Percentiles rank a stretch among this genome's conserved stretches.
Conservation (phyloP, 2,329 filamentous ascomycete species). For the Fusarium sarcochroum region DNA sequence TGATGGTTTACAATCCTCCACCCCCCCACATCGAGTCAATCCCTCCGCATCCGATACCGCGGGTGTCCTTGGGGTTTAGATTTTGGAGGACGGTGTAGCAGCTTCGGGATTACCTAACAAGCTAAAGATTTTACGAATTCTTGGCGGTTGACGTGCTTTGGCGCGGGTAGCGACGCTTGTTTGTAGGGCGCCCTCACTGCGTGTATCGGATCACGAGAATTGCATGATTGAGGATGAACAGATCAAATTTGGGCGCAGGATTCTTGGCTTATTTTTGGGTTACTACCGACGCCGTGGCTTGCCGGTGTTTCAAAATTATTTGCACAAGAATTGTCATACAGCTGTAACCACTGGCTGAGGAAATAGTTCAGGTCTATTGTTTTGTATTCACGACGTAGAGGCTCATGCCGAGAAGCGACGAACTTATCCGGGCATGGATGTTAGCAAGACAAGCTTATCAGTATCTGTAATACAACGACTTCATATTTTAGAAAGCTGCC, state of each 20-base stretch:
- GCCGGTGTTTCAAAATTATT: not conserved
- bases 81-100: not conserved
- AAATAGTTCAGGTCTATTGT: not conserved
- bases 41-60: conserved; percentile 33
- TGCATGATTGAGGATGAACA: not conserved
- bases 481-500: not conserved
- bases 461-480: not conserved
- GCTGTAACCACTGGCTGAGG: not conserved
- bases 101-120: not conserved
- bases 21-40: conserved; percentile 34
- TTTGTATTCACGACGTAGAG: not conserved
- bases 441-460: not conserved
- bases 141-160: conserved; percentile 4
- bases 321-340: not conserved
- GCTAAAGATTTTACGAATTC: not conserved
- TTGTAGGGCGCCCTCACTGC: not conserved
- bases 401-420: not conserved
- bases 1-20: conserved; percentile 17
- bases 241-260: not conserved
- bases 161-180: conserved; percentile 2
- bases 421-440: no score
- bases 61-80: not conserved
- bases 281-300: not conserved
- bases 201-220: not conserved
- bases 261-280: not conserved